phyloP scores from a whole-genome alignment of 1,284 basidiomycete genomes.

The Cerioporus squamosus region DNA sequence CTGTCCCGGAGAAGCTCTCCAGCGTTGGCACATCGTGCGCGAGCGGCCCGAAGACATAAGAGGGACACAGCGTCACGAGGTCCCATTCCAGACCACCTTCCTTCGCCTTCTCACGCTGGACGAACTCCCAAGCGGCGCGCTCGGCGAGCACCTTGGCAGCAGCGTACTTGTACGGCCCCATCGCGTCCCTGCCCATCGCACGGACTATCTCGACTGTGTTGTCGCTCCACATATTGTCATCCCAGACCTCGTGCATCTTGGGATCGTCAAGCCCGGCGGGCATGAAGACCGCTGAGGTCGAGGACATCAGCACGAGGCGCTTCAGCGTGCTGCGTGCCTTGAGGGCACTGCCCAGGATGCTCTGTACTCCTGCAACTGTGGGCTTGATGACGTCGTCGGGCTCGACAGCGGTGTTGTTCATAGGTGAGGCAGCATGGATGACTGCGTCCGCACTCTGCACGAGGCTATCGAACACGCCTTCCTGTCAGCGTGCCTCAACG shows the following conservation, averaged over 20 bases:
- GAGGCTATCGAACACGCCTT: conserved; percentile 43
- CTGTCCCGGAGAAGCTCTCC: conserved; percentile 55
- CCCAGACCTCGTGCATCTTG: conserved; percentile 29
- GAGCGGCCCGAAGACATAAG: conserved; percentile 50
- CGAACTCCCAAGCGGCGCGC: conserved; percentile 58
- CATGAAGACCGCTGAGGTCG: conserved; percentile 53
- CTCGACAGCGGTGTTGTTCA: conserved; percentile 13
- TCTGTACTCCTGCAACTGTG: not conserved
- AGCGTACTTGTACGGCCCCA: conserved; percentile 49
- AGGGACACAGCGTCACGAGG: conserved; percentile 57
- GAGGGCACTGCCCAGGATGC: not conserved
- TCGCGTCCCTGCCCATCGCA: conserved; percentile 51
- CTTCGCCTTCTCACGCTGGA: conserved; percentile 49
- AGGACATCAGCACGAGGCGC: conserved; percentile 69
- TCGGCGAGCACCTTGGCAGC: conserved; percentile 75
- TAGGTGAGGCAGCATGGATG: conserved; percentile 50
- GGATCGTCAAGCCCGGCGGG: conserved; percentile 3
- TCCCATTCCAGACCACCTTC: conserved; percentile 50
- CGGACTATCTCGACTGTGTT: conserved; percentile 50
- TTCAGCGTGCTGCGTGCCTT: not conserved
- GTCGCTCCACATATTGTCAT: conserved; percentile 63
- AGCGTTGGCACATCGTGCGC: conserved; percentile 53
- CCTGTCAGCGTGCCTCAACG: conserved; percentile 17
- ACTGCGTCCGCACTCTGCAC: conserved; percentile 48
- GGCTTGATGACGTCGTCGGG: conserved; percentile 36